Evolutionary conservation across 176 grass and related monocot genomes (phyloP), one percentile per base, ranked within the genome.

Genomic region (Rhynchospora breviuscula): DNA sequence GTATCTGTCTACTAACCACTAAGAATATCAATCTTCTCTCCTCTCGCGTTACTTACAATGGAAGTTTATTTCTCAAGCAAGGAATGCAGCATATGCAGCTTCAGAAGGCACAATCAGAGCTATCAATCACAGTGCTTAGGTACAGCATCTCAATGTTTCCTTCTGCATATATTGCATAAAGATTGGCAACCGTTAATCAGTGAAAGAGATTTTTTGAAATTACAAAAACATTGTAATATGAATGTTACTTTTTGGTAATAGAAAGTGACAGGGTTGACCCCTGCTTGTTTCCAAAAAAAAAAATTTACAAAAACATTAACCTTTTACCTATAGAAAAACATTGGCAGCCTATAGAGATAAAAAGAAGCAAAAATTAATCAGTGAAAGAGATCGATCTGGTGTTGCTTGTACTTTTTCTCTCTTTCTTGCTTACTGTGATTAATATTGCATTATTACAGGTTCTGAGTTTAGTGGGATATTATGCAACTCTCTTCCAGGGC

Each of bases 11-110:
- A 19, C n/a, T 64, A 22, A 18, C 8, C n/a, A 19, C 17, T 45
- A 23, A 57, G 23, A 78, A 12, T 33, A 35, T 8, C 25, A 78
- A 17, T 78, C 49, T 75, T 73, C 10, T 75, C 9, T 80, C 57
- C 29, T 61, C 77, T 60, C 77, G 15, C 47, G 56, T 81, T 60
- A 47, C 60, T 81, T 48, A 63, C 60, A 63, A 81, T 19, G 25
- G 22, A 63, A 81, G 56, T 81, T 81, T 81, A 46, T 81, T 63
- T 63, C 58, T 82, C 80, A 66, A 82, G 60, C 59, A 82, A 82
- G 80, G 80, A 82, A 82, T 64, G 80, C 18, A 26, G 80, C 60
- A 82, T 82, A 67, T 82, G 80, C 44, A 82, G 23, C 80, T 51
- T 68, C 61, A 68, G 80, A 10, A 82, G 80, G 21, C 62, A 67